Evolutionary conservation across 345 rosid species (phyloP), one percentile per base, ranked within the genome.

Genomic region (Arabis hirsuta): DNA sequence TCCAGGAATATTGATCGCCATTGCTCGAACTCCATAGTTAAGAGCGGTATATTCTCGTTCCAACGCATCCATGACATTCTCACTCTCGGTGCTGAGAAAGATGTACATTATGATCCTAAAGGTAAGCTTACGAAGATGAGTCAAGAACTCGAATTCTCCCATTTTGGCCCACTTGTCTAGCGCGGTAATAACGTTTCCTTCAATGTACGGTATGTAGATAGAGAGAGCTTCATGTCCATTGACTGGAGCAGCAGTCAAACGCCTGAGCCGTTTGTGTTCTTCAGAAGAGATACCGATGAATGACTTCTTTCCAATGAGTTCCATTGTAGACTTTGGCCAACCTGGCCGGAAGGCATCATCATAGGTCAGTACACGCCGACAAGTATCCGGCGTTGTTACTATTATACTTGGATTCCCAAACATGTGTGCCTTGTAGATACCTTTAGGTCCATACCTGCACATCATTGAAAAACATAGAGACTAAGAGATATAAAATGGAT

Each of bases 391-490:
- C n/a, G 73, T 69, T 5, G 98, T 91, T 2, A 94, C 97, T 9
- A 94, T 72, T 36, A 91, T 78, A 50, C 98, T 89, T 0, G 95
- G 98, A 55, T 56, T 83, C 59, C 96, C 98, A 55, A 91, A 94
- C 98, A 94, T 85, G 77, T 90, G 87, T 24, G 78, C 81, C 78
- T 89, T 94, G 82, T 94, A 94, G 10, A 94, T 72, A 48, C 95
- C 96, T 5, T 70, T 66, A 1, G 55, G 31, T 22, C 98, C 98
- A 42, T 67, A 91, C 71, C 97, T 89, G 81, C 82, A 79, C 10
- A 48, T 29, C 66, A 73, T 71, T 57, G 34, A 9, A 4, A 22
- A 9, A 41, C 16, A 57, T 9, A 46, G 3, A 26, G 65, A 65
- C 13, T 22, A 65, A 13, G 29, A 20, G 9, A 31, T 9, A 31